Evolutionary conservation across 2,329 filamentous ascomycete species (phyloP).

Genomic region (Fusarium neocosmosporiellum): DNA sequence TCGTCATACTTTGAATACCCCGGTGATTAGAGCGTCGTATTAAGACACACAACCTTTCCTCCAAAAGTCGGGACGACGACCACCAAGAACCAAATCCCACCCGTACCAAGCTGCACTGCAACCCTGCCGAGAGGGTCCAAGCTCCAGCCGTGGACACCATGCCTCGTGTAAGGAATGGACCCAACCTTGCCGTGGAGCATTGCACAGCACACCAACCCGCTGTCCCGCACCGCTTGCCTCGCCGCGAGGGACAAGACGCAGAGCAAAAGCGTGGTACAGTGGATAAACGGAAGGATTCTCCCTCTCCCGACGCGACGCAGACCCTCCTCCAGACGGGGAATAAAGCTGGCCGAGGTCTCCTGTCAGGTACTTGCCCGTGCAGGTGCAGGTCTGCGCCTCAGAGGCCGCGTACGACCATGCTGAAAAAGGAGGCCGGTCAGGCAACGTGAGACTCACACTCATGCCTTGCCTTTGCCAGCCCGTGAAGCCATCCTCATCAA

Average conservation of each 20-base stretch:
- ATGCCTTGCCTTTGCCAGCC: neutral
- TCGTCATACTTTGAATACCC: slow-evolving; percentile 18
- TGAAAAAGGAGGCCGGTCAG: neutral
- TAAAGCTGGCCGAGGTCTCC: slow-evolving; percentile 12
- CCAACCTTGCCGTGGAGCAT: slow-evolving; percentile 32
- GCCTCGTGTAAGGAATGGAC: slow-evolving; percentile 36
- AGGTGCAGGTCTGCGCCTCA: slow-evolving; percentile 24
- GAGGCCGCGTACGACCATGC: slow-evolving; percentile 23
- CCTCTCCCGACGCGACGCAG: slow-evolving; percentile 6
- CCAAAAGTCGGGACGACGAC: slow-evolving; percentile 20
- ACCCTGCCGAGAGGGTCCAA: slow-evolving; percentile 32
- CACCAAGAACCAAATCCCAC: slow-evolving; percentile 32
- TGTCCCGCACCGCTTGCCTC: slow-evolving; percentile 27
- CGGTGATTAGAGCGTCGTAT: slow-evolving; percentile 35
- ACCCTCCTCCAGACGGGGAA: slow-evolving; percentile 25
- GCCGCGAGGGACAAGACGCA: slow-evolving; percentile 2
- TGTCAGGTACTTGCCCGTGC: slow-evolving; percentile 9
- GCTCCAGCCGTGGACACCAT: slow-evolving; percentile 26
- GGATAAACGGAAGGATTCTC: slow-evolving; percentile 22
- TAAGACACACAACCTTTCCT: slow-evolving; percentile 22
- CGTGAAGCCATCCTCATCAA: slow-evolving; percentile 15
- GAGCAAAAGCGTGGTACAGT: slow-evolving; percentile 4
- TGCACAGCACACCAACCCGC: slow-evolving; percentile 28
- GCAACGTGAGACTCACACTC: neutral
- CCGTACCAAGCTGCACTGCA: slow-evolving; percentile 18